A percentile compares a stretch with the other conserved stretches of the same genome.
Evolutionary conservation across 495 filamentous ascomycete genomes (phyloP).

Genomic region (Hypoxylon trugodes): DNA sequence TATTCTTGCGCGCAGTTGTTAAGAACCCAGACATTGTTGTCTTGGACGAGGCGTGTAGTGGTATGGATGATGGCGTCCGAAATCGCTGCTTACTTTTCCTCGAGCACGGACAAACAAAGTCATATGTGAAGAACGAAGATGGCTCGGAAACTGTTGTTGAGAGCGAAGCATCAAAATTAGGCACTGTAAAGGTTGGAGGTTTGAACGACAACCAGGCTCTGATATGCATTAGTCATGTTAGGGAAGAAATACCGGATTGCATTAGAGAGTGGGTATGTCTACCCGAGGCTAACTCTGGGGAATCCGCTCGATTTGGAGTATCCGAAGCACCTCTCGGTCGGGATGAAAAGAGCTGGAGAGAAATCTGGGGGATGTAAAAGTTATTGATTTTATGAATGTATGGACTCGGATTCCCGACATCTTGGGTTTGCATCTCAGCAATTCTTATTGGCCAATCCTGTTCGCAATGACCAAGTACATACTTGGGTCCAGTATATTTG

Average conservation of each 20-base stretch:
- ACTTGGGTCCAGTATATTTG: too few species aligned
- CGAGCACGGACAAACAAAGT: slow-evolving; percentile 62
- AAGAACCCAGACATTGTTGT: slow-evolving; percentile 88
- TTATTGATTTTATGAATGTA: background rate
- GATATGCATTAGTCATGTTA: slow-evolving; percentile 87
- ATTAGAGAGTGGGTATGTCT: slow-evolving; percentile 83
- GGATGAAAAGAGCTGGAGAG: slow-evolving; percentile 62
- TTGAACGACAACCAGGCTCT: slow-evolving; percentile 76
- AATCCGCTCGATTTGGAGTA: slow-evolving; percentile 64
- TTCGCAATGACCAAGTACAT: background rate
- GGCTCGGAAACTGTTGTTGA: slow-evolving; percentile 47
- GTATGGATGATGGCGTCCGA: slow-evolving; percentile 82
- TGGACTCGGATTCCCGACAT: background rate
- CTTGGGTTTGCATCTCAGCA: background rate
- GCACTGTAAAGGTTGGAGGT: slow-evolving; percentile 56
- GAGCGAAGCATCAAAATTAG: slow-evolving; percentile 49
- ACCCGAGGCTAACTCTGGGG: slow-evolving; percentile 67
- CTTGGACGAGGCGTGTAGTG: slow-evolving; percentile 91
- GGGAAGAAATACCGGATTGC: slow-evolving; percentile 84
- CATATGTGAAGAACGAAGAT: slow-evolving; percentile 35
- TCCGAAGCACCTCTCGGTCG: slow-evolving; percentile 64
- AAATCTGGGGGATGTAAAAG: slow-evolving; percentile 66
- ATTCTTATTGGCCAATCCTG: background rate
- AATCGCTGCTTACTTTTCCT: slow-evolving; percentile 87
- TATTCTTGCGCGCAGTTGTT: slow-evolving; percentile 86